These are phyloP conservation scores for Phyllosticta citrichinensis DNA, from an alignment of 2,329 filamentous ascomycete genomes.

Conservation along the genomic window DNA sequence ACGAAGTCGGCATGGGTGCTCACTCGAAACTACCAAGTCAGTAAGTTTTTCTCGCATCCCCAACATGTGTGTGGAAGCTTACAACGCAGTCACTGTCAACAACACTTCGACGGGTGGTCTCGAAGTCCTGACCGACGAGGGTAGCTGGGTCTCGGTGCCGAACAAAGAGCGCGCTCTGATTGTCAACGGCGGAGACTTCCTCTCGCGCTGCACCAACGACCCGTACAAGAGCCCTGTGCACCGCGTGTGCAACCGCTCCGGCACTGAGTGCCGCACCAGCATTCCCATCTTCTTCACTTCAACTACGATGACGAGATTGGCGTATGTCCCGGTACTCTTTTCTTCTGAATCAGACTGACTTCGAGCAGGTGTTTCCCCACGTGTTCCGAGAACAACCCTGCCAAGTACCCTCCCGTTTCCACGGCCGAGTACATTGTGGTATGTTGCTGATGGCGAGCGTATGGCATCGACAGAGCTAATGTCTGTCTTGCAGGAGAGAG, in stretches of 20 bases:
- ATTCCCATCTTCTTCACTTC: conserved; percentile 46
- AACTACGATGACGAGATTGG: neutral
- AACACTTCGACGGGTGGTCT: neutral
- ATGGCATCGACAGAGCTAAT: no score
- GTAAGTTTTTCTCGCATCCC: conserved; percentile 43
- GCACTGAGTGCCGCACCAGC: conserved; percentile 34
- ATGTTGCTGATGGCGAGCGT: no score
- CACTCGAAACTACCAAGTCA: conserved; percentile 41
- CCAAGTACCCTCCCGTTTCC: conserved; percentile 28
- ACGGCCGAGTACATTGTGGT: no score
- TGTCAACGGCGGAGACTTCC: conserved; percentile 39
- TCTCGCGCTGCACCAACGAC: conserved; percentile 43
- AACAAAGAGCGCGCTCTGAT: neutral
- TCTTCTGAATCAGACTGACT: conserved; percentile 41
- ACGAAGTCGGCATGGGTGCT: conserved; percentile 33
- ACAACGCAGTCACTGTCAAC: neutral
- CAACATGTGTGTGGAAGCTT: neutral
- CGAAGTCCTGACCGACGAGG: neutral
- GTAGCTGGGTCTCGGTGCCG: neutral
- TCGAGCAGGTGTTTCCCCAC: conserved; percentile 39
- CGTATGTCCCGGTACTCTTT: conserved; percentile 16
- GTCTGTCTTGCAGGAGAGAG: no score
- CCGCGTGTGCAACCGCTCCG: conserved; percentile 18
- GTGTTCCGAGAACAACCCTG: conserved; percentile 35
- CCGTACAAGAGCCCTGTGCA: conserved; percentile 43